Conservation (phyloP, 768 basidiomycete genomes). For the Hypholoma sublateritium region DNA sequence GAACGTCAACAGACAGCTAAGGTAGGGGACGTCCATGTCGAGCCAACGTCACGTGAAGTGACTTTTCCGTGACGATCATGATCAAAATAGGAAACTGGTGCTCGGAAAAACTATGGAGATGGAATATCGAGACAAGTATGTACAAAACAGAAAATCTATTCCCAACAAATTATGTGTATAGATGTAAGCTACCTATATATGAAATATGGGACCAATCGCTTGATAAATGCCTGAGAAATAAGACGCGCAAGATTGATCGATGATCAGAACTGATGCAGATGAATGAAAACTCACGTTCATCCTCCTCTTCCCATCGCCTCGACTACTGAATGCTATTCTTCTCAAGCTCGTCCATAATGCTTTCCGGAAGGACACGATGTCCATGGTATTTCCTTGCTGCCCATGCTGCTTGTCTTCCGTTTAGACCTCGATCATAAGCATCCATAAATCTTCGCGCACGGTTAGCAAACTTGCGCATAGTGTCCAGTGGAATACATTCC, state of each 20-base stretch:
- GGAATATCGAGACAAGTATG: neutral
- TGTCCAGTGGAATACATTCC: no score
- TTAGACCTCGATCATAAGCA: slow-evolving; percentile 19
- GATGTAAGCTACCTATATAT: neutral
- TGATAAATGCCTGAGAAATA: neutral
- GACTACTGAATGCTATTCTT: neutral
- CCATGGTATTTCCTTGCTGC: slow-evolving; percentile 20
- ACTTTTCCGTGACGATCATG: neutral
- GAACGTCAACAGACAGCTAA: no score
- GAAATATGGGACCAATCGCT: neutral
- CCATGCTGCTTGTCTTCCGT: slow-evolving; percentile 22
- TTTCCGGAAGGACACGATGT: slow-evolving; percentile 17
- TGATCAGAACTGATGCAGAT: no score
- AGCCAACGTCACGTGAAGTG: neutral
- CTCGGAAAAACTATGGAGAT: neutral
- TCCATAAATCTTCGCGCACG: slow-evolving; percentile 16
- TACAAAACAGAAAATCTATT: neutral
- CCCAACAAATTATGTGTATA: neutral
- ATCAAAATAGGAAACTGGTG: neutral
- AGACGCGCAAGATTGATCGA: neutral
- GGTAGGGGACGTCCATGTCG: neutral
- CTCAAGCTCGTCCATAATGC: slow-evolving; percentile 3
- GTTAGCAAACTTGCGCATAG: neutral
- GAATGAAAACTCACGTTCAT: neutral
- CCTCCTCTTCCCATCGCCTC: neutral